Base-by-base conservation (phyloP, 495 filamentous ascomycete species). In the Lichina pygmaea region DNA sequence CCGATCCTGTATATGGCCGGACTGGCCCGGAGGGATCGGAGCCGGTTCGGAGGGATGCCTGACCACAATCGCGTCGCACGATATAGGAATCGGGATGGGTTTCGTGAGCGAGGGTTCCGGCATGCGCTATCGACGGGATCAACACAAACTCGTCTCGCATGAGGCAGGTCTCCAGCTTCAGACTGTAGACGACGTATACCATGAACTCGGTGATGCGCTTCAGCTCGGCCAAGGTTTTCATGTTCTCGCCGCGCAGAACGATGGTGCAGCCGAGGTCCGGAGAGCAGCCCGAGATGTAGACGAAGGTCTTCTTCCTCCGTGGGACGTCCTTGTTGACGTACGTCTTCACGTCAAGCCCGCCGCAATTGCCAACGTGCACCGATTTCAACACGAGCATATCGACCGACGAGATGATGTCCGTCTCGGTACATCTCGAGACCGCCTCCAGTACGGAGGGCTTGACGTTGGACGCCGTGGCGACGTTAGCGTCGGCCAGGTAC, bases 161-260 rank as follows among this genome's bases (percentile, higher is more conserved):
- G 42, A 99, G 59, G 54, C 76, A 93, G 2, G 91, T 93, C 59
- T 99, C 91, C 7, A 99, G 70, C 55, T 89, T 93, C 16, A 95
- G 67, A 52, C 93, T 99, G 59, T 99, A 94, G 12, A 94, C 84
- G 24, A 99, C 91, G 54, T 94, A 99, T 46, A 86, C 75, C 85
- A 99, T 93, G 54, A 99, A 92, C 57, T 99, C 91, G 3, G 89
- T 91, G 53, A 99, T 91, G 41, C 72, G 72, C 56, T 99, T 99
- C 57, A 99, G 75, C 48, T 72, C 79, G 3, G 69, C 62, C 6
- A 99, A 67, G 0, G 71, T 63, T 38, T 70, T 57, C 33, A 72
- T 75, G 41, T 78, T 66, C 16, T 75, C 84, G 3, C 91, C 91
- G 38, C 91, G 79, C 17, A 99, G 66, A 12, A 91, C 82, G 53